A percentile compares a stretch with the other conserved stretches of the same genome.
phyloP scores from a whole-genome alignment of 352 stramenopile species.

The Phytophthora multivora region DNA sequence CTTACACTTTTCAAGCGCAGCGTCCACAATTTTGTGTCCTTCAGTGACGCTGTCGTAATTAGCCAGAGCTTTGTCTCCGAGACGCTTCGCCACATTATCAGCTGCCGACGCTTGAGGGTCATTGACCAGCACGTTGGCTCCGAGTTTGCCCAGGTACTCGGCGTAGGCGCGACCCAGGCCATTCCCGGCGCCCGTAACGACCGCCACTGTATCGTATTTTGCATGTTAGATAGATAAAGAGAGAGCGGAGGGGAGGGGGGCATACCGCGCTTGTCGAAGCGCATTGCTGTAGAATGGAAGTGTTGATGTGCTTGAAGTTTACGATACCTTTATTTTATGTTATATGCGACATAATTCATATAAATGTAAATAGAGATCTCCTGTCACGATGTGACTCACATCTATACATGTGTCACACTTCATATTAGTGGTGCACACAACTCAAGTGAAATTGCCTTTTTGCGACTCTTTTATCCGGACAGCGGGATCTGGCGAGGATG shows the following conservation, averaged over 20 bases:
- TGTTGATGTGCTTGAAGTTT: constrained; percentile 17
- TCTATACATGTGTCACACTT: too few relatives aligned
- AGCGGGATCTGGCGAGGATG: constrained; percentile 39
- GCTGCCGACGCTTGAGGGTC: constrained; percentile 66
- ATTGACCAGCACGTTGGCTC: constrained; percentile 85
- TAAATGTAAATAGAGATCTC: too few relatives aligned
- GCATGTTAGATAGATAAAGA: neutral
- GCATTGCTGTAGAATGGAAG: constrained; percentile 28
- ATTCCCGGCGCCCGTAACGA: constrained; percentile 86
- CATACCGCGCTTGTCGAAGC: constrained; percentile 59
- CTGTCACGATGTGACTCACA: too few relatives aligned
- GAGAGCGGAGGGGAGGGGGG: neutral
- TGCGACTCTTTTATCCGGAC: constrained; percentile 12
- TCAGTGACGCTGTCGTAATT: constrained; percentile 81
- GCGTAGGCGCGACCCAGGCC: constrained; percentile 87
- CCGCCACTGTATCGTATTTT: constrained; percentile 53
- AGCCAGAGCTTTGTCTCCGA: constrained; percentile 63
- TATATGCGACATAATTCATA: too few relatives aligned
- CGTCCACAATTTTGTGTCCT: constrained; percentile 81
- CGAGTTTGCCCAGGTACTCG: constrained; percentile 66
- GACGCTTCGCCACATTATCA: constrained; percentile 57
- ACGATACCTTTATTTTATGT: neutral
- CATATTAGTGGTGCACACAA: constrained; percentile 1
- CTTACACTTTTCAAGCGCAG: constrained; percentile 83
- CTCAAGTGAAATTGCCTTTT: neutral